A percentile compares a stretch with the other conserved stretches of the same genome.
Evolutionary conservation across 2,329 filamentous ascomycete genomes (phyloP).

Genomic region (Lasiodiplodia sp.): DNA sequence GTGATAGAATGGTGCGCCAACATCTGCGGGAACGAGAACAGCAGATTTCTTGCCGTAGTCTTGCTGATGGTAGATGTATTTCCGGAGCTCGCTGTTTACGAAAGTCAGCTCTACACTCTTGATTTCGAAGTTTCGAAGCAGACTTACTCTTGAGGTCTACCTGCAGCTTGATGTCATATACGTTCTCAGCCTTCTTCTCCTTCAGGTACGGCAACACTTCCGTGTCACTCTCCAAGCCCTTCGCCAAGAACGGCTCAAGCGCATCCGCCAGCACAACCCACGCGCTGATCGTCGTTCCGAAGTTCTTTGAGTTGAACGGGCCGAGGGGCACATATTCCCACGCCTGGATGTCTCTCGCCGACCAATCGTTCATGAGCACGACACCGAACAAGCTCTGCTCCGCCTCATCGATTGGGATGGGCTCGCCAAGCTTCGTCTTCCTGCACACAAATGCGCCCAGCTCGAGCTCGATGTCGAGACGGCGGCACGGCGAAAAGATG

Average conservation of each 20-base stretch:
- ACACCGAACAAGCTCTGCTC: constrained; percentile 78
- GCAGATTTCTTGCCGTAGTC: constrained; percentile 69
- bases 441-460: constrained; percentile 76
- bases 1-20: constrained; percentile 79
- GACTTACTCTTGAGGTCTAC: constrained; percentile 64
- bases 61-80: constrained; percentile 64
- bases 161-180: constrained; percentile 74
- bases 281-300: constrained; percentile 76
- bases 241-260: constrained; percentile 69
- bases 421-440: constrained; percentile 69
- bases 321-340: constrained; percentile 87
- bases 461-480: constrained; percentile 82
- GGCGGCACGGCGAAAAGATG: constrained; percentile 67
- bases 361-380: constrained; percentile 89
- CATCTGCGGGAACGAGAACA: constrained; percentile 88
- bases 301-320: constrained; percentile 86
- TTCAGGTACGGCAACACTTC: constrained; percentile 68
- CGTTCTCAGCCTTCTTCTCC: constrained; percentile 65
- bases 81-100: constrained; percentile 51
- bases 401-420: constrained; percentile 69
- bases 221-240: constrained; percentile 63
- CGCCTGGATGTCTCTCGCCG: constrained; percentile 79
- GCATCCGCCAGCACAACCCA: constrained; percentile 83
- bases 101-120: constrained; percentile 33
- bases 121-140: neutral